Base-by-base conservation (phyloP, 2,329 filamentous ascomycete genomes). In the Trichoderma sp. region DNA sequence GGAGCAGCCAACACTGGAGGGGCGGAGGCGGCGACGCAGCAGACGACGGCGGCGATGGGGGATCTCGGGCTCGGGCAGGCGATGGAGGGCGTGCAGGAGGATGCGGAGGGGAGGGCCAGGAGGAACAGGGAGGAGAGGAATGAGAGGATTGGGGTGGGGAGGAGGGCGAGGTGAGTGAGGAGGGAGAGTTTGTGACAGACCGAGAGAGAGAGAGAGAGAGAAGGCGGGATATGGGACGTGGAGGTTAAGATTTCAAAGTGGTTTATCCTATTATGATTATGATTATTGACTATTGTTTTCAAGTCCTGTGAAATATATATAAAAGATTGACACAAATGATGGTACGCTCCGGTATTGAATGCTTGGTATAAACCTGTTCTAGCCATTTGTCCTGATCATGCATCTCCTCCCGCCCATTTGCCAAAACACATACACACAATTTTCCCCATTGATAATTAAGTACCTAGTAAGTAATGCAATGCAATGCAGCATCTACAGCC, bases 61-160 rank as follows among this genome's bases (percentile, higher is more conserved):
- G 66, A 47, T 39, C 28, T 68, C 58, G 73, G 65, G 58, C 61
- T 74, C 65, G 67, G 51, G 70, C 67, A 74, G 18, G 74, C 74
- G 67, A 79, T 80, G 79, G 78, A 79, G 67, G 78, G 76, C 11
- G 76, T 79, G 30, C 76, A 78, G 75, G 75, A 74, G 70, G 80
- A 76, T 67, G 75, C 73, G 47, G 75, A 79, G 56, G 61, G 69
- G 34, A 76, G 78, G 32, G 75, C 74, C 57, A 63, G 69, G 70
- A 74, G 76, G 66, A 60, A 76, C 64, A 74, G 78, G 73, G 76
- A 79, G 73, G 76, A 73, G n/a, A 76, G 82, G 73, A 81, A 84
- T 14, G 82, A 83, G 57, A 78, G 83, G 67, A 83, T 84, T 66
- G 82, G 82, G 2, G 78, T 83, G 9, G 73, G 74, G 74, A 76